phyloP scores from a whole-genome alignment of 345 rosid species.

The Balakata baccata region DNA sequence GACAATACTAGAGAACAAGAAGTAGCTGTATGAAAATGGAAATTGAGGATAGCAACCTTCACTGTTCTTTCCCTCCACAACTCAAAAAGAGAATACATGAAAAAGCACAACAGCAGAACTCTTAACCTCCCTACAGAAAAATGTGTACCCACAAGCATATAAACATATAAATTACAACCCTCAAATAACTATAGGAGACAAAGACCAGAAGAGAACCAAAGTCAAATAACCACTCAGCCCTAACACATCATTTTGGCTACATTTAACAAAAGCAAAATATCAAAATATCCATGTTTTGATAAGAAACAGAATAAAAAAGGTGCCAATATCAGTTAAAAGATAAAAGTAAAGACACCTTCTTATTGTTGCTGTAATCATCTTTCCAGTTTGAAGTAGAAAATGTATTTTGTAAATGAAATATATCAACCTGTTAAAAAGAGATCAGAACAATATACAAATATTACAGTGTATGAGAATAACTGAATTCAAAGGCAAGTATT shows the following conservation, averaged over 20 bases:
- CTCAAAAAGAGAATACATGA: too few relatives aligned
- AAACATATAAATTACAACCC: background rate
- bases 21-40: background rate
- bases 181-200: background rate
- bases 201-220: conserved; percentile 9
- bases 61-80: too few relatives aligned
- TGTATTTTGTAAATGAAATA: conserved; percentile 66
- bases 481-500: conserved; percentile 7
- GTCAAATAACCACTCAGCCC: background rate
- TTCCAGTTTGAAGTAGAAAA: conserved; percentile 68
- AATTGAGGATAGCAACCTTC: too few relatives aligned
- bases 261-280: background rate
- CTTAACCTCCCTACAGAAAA: too few relatives aligned
- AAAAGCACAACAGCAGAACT: too few relatives aligned
- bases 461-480: conserved; percentile 13
- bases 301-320: background rate
- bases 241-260: background rate
- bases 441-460: background rate
- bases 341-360: conserved; percentile 48
- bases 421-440: conserved; percentile 59
- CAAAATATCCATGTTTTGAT: background rate
- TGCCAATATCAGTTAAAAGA: conserved; percentile 5
- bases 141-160: too few relatives aligned
- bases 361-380: conserved; percentile 68
- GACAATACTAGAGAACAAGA: background rate